Base-by-base conservation (phyloP, 169 alveolate genomes). In the Eimeria brunetti region DNA sequence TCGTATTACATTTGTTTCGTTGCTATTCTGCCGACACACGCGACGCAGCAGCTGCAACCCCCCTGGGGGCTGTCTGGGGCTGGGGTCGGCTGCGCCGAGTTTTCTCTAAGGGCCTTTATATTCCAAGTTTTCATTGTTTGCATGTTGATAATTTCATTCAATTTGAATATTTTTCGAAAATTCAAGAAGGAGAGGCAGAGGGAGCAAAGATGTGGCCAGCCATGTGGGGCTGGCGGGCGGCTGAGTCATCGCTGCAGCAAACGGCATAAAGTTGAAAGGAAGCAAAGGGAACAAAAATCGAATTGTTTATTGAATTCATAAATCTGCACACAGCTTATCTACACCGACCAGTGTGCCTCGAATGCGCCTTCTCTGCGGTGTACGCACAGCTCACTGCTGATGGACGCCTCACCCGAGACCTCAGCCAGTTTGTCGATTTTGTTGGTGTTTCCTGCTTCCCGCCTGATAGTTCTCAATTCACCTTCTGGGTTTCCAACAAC, bases 221-320 rank as follows among this genome's bases (percentile, higher is more conserved):
- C 78, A 67, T 67, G 78, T 49, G 78, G 78, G 78, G 78, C 78
- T 67, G 78, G 44, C 14, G 27, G 78, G 78, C 7, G 78, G 78
- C 22, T 49, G 78, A 67, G n/a, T 67, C 49, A 8, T 67, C 20
- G 49, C 27, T 22, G 11, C n/a, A 33, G 11, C 7, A n/a, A 7
- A 30, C 56, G 6, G 22, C 49, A 30, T 5, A 67, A 67, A 67
- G 78, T 33, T 3, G 78, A 7, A 33, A 6, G 49, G 33, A 67
- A 11, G n/a, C 0, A 22, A 30, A 67, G n/a, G 11, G 11, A 30
- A 8, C 44, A 33, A 67, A 67, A 14, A 1, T 33, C 30, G 33
- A 67, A 6, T n/a, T 67, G 22, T 67, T 67, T 49, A 67, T 5
- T 4, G 20, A 8, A 33, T 67, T 8, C 11, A 33, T 2, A 30